These are phyloP conservation scores for Magnusiomyces sp. DNA, from an alignment of 1,139 yeast species.

Conservation along the genomic window DNA sequence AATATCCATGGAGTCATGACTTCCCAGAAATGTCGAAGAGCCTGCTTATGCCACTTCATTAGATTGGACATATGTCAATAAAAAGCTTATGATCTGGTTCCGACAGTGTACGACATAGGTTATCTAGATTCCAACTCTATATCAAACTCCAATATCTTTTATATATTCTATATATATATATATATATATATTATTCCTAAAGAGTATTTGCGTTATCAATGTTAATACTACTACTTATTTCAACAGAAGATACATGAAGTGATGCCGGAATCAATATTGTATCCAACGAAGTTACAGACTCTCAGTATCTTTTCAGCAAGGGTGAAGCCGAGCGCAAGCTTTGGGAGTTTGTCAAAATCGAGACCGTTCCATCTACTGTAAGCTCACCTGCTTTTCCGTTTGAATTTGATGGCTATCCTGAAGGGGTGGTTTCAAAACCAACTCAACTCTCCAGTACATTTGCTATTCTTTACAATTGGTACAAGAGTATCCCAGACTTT, in stretches of 20 bases:
- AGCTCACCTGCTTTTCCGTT: conserved; percentile 40
- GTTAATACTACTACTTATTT: too few species aligned
- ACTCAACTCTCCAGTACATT: conserved; percentile 29
- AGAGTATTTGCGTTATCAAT: too few species aligned
- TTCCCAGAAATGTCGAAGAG: too few species aligned
- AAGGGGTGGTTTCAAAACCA: conserved; percentile 22
- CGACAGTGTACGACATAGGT: too few species aligned
- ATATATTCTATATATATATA: too few species aligned
- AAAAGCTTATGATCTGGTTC: too few species aligned
- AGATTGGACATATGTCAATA: too few species aligned
- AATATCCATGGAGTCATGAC: too few species aligned
- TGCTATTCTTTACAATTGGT: conserved; percentile 14
- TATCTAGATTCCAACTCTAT: too few species aligned
- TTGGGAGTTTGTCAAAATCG: conserved; percentile 36
- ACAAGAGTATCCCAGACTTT: not conserved
- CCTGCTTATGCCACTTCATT: too few species aligned
- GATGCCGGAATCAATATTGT: conserved; percentile 37
- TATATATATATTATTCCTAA: too few species aligned
- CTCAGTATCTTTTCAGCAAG: conserved; percentile 36
- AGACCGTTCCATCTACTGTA: conserved; percentile 34
- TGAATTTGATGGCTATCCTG: conserved; percentile 42
- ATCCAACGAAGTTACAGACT: conserved; percentile 21
- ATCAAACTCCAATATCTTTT: too few species aligned
- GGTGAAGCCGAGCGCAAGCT: conserved; percentile 38
- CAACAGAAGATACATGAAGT: conserved; percentile 38